Conservation (phyloP, 208 protist species). For the Naegleria lovaniensis region DNA sequence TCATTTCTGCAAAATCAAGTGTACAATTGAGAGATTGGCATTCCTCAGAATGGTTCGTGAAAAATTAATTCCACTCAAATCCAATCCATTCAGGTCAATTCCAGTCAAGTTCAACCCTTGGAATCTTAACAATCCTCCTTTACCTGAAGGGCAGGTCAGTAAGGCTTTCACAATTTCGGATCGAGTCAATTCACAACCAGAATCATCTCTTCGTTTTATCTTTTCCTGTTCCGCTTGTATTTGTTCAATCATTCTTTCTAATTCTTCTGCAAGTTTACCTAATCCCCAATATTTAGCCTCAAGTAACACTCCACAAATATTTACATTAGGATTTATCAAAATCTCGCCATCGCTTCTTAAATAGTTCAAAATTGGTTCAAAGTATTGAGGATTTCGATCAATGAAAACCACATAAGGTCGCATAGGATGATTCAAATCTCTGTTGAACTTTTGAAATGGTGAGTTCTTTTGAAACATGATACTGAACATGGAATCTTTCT, state of each 20-base stretch:
- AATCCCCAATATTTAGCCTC: slow-evolving; percentile 19
- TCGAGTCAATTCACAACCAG: slow-evolving; percentile 13
- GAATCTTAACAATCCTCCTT: background rate
- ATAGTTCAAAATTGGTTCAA: slow-evolving; percentile 27
- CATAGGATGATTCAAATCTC: slow-evolving; percentile 21
- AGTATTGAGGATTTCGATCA: slow-evolving; percentile 30
- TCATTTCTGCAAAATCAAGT: background rate
- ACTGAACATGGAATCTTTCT: background rate
- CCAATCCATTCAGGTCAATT: slow-evolving; percentile 6
- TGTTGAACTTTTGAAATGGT: background rate
- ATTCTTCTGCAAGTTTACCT: background rate
- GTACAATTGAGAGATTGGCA: background rate
- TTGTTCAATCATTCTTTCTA: background rate
- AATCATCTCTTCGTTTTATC: background rate
- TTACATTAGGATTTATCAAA: slow-evolving; percentile 13
- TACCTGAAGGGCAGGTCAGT: background rate
- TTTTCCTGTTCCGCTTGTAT: background rate
- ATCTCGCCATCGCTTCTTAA: slow-evolving; percentile 25
- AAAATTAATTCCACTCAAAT: slow-evolving; percentile 10
- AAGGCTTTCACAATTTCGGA: slow-evolving; percentile 5
- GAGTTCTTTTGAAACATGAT: slow-evolving; percentile 20
- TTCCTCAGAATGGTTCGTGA: background rate
- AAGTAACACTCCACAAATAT: background rate
- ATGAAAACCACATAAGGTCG: slow-evolving; percentile 13
- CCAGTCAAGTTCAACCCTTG: slow-evolving; percentile 8